Evolutionary conservation across 495 filamentous ascomycete genomes (phyloP), one percentile per base, ranked within the genome.

Genomic region (Lophiotrema nucula): DNA sequence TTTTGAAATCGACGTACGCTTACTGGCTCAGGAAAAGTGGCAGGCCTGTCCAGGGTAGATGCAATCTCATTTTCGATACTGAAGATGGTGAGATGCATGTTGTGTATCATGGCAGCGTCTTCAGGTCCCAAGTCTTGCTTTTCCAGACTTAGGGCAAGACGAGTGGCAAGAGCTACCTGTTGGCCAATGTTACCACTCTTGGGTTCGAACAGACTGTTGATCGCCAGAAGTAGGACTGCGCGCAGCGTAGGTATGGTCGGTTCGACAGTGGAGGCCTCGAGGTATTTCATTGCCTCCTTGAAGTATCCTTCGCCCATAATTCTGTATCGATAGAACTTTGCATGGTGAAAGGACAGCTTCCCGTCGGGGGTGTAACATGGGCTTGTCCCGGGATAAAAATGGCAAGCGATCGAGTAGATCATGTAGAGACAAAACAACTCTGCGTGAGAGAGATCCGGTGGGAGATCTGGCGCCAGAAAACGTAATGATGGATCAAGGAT

Each of bases 41-140:
- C 54, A 13, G 60, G 60, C 47, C 60, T 25, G 33, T 57, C 60
- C 27, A 58, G 42, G 2, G 47, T 47, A 1, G 60, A 58, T 3
- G 60, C 53, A 15, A 63, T 47, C n/a, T 58, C 60, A 24, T 63
- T 63, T 37, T 63, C 60, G 21, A 63, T 31, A 28, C 53, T 43
- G 48, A 57, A 63, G 27, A 63, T 63, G 27, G 51, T 58, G 16
- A 45, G 42, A 15, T 58, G 53, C 49, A 63, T 53, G 19, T 48
- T 53, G 28, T 47, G 53, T 2, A 58, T 22, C 47, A 48, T 25
- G 23, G 23, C 46, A 4, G 26, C 35, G n/a, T 62, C 58, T 3
- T 51, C 35, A 13, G 39, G 21, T 0, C 38, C n/a, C 1, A 44
- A 31, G 2, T 53, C 53, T 23, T 57, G 60, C 3, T 26, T 16